Base-by-base conservation (phyloP, 2,329 filamentous ascomycete genomes). In the Curvularia eragrostidis region DNA sequence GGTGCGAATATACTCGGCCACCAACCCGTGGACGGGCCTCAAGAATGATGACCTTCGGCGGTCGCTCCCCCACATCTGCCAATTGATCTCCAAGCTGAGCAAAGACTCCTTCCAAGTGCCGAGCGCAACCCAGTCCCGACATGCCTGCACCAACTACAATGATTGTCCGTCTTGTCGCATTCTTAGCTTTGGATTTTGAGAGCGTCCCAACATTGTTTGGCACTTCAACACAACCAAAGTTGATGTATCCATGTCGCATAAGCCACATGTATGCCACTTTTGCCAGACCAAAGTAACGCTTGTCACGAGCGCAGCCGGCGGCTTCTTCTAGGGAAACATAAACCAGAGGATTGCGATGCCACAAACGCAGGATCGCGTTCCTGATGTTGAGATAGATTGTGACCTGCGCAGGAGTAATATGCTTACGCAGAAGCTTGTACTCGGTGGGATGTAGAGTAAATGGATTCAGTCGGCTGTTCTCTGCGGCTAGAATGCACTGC, bases 321-420 rank as follows among this genome's bases (percentile, higher is more conserved):
- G 95, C 95, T 77, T 97, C 92, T 74, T 93, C 88, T 47, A 89
- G 84, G 24, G 89, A 90, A 12, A 99, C 90, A 60, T 87, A 87
- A 41, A 93, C 86, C 73, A 93, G 87, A 7, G 95, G 92, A 71
- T 96, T 96, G 66, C 89, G 86, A 34, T 91, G 85, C 95, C 95
- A 99, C 39, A 98, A 79, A 54, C 95, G 86, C 52, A 99, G 81
- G 58, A 99, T 97, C 15, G 92, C 91, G 75, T 99, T 99, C 67
- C 95, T 87, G 61, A 99, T 95, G 75, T 98, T 98, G 52, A 99
- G 82, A 78, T 99, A 99, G 12, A 92, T 91, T 2, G 94, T 97
- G 65, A 97, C 92, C 77, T 99, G 95, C 30, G 89, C 84, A 69
- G 91, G 89, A 71, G 90, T 96, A 66, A 99, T 87, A 68, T 96